Conservation (phyloP, 306 rosid genomes). For the Vigna nakashimae region DNA sequence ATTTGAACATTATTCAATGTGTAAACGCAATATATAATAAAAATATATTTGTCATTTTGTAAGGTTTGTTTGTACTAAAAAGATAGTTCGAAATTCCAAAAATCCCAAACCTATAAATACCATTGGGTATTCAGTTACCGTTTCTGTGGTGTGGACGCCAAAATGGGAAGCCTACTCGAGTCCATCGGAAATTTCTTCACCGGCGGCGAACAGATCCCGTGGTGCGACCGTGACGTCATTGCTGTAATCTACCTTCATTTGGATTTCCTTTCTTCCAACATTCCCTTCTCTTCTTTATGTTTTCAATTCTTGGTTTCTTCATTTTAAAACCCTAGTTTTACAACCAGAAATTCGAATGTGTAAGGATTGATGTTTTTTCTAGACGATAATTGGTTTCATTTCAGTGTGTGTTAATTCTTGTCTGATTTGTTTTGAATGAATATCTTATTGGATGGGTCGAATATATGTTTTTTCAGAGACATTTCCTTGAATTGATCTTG, state of each 20-base stretch:
- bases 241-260: conserved; percentile 51
- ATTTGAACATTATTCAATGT: too few species aligned
- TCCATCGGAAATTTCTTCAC: conserved; percentile 66
- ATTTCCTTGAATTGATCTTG: not conserved
- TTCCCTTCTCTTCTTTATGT: not conserved
- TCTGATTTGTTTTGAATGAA: not conserved
- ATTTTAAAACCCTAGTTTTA: conserved; percentile 33
- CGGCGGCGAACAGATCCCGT: conserved; percentile 86
- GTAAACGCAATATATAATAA: not conserved
- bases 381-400: not conserved
- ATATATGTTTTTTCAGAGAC: not conserved
- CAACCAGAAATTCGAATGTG: not conserved
- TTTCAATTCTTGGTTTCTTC: not conserved
- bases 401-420: not conserved
- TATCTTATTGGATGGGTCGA: not conserved
- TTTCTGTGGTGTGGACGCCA: conserved; percentile 50
- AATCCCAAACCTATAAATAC: conserved; percentile 32
- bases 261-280: not conserved
- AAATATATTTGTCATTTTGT: not conserved
- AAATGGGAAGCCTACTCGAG: conserved; percentile 67
- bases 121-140: not conserved
- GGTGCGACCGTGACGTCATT: conserved; percentile 86
- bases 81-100: not conserved
- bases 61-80: not conserved
- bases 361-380: not conserved